phyloP scores from a whole-genome alignment of 1,284 basidiomycete genomes.

The Naganishia liquefaciens region DNA sequence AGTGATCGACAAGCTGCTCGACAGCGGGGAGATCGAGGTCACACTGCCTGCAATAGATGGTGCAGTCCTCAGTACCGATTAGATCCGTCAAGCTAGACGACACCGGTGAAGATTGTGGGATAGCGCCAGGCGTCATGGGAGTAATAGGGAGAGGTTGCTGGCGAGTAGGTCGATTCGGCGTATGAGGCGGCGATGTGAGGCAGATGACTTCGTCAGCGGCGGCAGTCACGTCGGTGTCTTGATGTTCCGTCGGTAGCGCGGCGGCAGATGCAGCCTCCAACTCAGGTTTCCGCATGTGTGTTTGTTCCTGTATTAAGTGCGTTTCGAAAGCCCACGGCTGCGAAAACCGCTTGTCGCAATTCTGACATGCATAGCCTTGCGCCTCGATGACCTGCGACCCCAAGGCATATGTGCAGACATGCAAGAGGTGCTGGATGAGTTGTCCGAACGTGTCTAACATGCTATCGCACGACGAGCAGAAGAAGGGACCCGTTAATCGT shows the following conservation, averaged over 20 bases:
- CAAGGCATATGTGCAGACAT: not conserved
- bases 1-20: slow-evolving; percentile 13
- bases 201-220: not conserved
- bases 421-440: not conserved
- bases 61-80: slow-evolving; percentile 11
- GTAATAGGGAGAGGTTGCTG: not conserved
- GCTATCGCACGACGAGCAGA: slow-evolving; percentile 3
- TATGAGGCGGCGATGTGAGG: not conserved
- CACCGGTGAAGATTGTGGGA: not conserved
- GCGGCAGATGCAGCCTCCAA: no score
- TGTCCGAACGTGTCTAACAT: not conserved
- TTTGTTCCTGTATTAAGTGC: slow-evolving; percentile 4
- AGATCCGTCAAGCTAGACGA: not conserved
- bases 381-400: not conserved
- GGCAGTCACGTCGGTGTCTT: not conserved
- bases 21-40: not conserved
- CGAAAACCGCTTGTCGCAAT: not conserved
- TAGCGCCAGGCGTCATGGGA: not conserved
- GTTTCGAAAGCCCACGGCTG: slow-evolving; percentile 8
- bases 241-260: no score
- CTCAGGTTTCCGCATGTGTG: slow-evolving; percentile 13
- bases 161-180: not conserved
- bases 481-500: not conserved
- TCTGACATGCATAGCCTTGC: slow-evolving; percentile 10
- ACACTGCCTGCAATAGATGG: slow-evolving; percentile 8